Evolutionary conservation across 176 grass and related monocot genomes (phyloP).

Genomic region (Thalia dealbata): DNA sequence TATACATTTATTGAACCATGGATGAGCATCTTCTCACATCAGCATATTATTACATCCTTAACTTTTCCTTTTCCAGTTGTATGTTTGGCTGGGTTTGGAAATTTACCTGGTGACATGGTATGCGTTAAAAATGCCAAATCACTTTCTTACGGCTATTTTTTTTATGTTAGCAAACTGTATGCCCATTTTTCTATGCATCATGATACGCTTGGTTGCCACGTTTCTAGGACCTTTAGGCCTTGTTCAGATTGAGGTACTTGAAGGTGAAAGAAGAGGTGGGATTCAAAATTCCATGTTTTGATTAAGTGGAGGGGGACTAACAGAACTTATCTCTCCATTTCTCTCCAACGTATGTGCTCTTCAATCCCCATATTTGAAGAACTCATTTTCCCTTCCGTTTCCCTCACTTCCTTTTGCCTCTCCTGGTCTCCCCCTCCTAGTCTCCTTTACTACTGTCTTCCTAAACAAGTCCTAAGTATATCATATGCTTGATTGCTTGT

Average conservation of each 20-base stretch:
- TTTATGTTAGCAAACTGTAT: not conserved
- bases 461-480: no score
- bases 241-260: no score
- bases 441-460: no score
- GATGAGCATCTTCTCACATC: not conserved
- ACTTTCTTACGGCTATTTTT: not conserved
- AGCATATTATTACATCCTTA: constrained; percentile 25
- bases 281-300: not conserved
- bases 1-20: not conserved
- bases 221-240: not conserved
- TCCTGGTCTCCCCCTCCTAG: no score
- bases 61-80: constrained; percentile 50
- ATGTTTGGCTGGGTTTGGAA: constrained; percentile 87
- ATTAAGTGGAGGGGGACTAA: not conserved
- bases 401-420: no score
- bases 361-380: no score
- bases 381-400: no score
- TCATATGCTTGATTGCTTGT: not conserved
- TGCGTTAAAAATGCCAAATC: not conserved
- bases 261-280: no score
- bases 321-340: no score
- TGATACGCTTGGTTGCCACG: not conserved
- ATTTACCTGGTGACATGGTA: constrained; percentile 98
- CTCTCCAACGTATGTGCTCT: no score
- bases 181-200: not conserved